These are phyloP conservation scores for Diaporthe sp. DNA, from an alignment of 2,329 filamentous ascomycete genomes.

Conservation along the genomic window DNA sequence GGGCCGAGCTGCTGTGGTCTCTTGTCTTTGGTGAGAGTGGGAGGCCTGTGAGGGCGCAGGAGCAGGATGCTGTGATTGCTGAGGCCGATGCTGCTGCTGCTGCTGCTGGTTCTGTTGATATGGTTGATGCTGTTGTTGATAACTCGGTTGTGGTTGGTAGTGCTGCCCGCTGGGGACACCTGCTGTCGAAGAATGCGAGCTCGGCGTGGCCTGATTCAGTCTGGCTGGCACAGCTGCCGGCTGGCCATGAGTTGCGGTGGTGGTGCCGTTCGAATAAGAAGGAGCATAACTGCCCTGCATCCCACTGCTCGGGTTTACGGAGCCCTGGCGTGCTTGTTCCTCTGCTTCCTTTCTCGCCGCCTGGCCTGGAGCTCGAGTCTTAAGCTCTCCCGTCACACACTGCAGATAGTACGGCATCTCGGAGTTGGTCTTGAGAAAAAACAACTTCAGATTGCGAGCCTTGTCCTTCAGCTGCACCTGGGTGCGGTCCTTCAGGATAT, in stretches of 20 bases:
- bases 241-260: slow-evolving; percentile 27
- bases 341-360: slow-evolving; percentile 79
- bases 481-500: slow-evolving; percentile 88
- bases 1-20: slow-evolving; percentile 21
- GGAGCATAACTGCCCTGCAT: slow-evolving; percentile 57
- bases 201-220: slow-evolving; percentile 26
- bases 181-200: slow-evolving; percentile 20
- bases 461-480: slow-evolving; percentile 96
- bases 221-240: slow-evolving; percentile 27
- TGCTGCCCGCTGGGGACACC: slow-evolving; percentile 26
- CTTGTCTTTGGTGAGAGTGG: slow-evolving; percentile 16
- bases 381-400: slow-evolving; percentile 90
- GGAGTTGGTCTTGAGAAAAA: slow-evolving; percentile 91
- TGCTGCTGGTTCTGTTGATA: slow-evolving; percentile 37
- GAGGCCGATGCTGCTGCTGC: slow-evolving; percentile 35
- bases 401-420: slow-evolving; percentile 92
- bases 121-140: slow-evolving; percentile 41
- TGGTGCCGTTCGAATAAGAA: slow-evolving; percentile 34
- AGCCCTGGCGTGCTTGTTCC: slow-evolving; percentile 73
- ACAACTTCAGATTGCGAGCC: slow-evolving; percentile 88
- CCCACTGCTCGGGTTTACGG: slow-evolving; percentile 68
- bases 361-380: slow-evolving; percentile 84
- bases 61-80: slow-evolving; percentile 32
- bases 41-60: slow-evolving; percentile 5
- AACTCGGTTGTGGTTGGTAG: slow-evolving; percentile 32